Conservation (phyloP, 176 grass and related monocot genomes). For the Tillandsia leiboldiana region DNA sequence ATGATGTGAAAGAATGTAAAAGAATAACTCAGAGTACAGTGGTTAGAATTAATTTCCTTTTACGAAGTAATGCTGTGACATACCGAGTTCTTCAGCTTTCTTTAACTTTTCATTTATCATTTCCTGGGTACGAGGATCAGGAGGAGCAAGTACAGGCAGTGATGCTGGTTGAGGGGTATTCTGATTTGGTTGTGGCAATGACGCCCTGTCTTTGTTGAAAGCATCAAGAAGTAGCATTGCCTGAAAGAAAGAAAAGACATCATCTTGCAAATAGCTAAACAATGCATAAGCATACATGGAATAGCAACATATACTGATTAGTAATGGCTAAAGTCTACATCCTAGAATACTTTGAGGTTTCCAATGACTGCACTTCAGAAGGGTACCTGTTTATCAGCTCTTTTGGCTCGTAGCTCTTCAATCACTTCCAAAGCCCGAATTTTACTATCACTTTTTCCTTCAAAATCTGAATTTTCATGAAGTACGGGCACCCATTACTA, state of each 20-base stretch:
- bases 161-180: slow-evolving; percentile 17
- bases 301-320: background rate
- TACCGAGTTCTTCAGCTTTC: slow-evolving; percentile 26
- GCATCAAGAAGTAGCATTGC: slow-evolving; percentile 23
- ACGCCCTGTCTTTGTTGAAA: slow-evolving; percentile 28
- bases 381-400: slow-evolving; percentile 27
- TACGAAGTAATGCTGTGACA: background rate
- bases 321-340: background rate
- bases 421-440: slow-evolving; percentile 18
- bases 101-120: slow-evolving; percentile 29
- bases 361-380: background rate
- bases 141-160: background rate
- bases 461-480: slow-evolving; percentile 9
- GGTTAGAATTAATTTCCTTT: background rate
- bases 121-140: slow-evolving; percentile 25
- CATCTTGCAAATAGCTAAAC: background rate
- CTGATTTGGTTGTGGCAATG: slow-evolving; percentile 15
- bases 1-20: background rate
- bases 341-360: too few species aligned
- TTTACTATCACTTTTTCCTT: slow-evolving; percentile 26
- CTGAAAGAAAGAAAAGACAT: slow-evolving; percentile 4
- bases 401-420: slow-evolving; percentile 18
- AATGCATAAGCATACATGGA: background rate
- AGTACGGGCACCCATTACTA: background rate
- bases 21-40: too few species aligned